Base-by-base conservation (phyloP, 2,329 filamentous ascomycete species). In the Diplodia mutila region DNA sequence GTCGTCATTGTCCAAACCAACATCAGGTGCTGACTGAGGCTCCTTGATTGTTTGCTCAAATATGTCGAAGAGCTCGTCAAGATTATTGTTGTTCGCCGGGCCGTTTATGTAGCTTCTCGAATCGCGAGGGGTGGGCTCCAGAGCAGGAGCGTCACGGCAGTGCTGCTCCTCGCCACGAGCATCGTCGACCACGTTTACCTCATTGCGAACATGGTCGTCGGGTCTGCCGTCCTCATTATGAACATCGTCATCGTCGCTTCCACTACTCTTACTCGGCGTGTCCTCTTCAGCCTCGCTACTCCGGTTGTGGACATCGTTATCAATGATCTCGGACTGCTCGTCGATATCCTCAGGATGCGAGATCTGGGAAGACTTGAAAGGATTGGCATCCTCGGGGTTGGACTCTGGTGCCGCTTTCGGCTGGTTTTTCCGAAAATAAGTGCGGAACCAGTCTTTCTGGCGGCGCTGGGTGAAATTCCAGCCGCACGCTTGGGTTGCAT, bases 401-500 rank as follows among this genome's bases (percentile, higher is more conserved):
- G 16, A 4, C 14, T 59, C 23, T 7, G 55, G 25, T 3, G 16
- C n/a, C n/a, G n/a, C 21, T 14, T n/a, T 25, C 18, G 34, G 34
- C 16, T 65, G 54, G 18, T 23, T 23, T n/a, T 55, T 29, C n/a
- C 27, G 29, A 51, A 71, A n/a, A 14, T 51, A 69, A 2, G 14
- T 71, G 66, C 79, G 77, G 78, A 80, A 80, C 23, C 75, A 76
- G 32, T 66, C 74, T 70, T 80, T 80, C 69, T 79, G 63, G 66
- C 73, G 70, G 48, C 73, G 75, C 69, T 80, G 79, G 0, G 75
- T 78, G 37, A 75, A 76, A 57, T 72, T 78, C 57, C 75, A 80
- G n/a, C 79, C 78, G 61, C 75, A 72, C 32, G 79, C 54, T 67
- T 80, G 79, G 6, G 78, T 80, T 8, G 79, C 79, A 23, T 78